phyloP scores from a whole-genome alignment of 306 rosid species.

The Castanea mollissima region DNA sequence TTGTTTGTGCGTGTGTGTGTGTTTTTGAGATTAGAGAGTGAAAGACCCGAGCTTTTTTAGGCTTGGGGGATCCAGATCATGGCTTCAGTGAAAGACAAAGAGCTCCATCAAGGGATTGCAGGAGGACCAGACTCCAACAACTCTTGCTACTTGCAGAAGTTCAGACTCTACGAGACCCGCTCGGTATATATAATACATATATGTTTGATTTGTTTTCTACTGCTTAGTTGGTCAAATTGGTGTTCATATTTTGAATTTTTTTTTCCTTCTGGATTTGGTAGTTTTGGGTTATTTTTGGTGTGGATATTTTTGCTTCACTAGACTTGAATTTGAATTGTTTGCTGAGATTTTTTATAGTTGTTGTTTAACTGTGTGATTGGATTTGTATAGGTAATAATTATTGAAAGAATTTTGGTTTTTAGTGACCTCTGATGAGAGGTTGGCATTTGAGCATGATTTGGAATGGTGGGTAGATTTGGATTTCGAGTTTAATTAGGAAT shows the following conservation, averaged over 20 bases:
- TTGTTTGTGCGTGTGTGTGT: background rate
- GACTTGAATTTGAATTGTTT: background rate
- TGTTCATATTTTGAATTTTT: background rate
- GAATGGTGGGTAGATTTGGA: background rate
- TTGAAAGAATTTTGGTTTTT: background rate
- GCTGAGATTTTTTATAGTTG: background rate
- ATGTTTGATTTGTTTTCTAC: background rate
- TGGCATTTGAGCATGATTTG: background rate
- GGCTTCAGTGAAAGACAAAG: conserved; percentile 47
- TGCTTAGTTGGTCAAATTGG: conserved; percentile 10
- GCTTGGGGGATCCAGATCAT: conserved; percentile 67
- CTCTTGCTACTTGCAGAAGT: conserved; percentile 71
- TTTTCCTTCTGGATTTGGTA: background rate
- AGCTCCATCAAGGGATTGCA: conserved; percentile 22
- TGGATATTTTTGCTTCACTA: background rate
- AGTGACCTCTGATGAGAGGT: background rate
- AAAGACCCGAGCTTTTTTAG: conserved; percentile 44
- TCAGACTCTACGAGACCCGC: conserved; percentile 90
- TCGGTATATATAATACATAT: conserved; percentile 50
- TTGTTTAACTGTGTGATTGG: background rate
- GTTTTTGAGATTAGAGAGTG: conserved; percentile 24
- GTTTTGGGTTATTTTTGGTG: background rate
- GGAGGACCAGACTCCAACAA: conserved; percentile 42
- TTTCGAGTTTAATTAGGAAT: background rate
- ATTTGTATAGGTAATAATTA: too few relatives aligned